Evolutionary conservation across 371 early-diverging fungal species (phyloP).

Genomic region (Mucor mucedo): DNA sequence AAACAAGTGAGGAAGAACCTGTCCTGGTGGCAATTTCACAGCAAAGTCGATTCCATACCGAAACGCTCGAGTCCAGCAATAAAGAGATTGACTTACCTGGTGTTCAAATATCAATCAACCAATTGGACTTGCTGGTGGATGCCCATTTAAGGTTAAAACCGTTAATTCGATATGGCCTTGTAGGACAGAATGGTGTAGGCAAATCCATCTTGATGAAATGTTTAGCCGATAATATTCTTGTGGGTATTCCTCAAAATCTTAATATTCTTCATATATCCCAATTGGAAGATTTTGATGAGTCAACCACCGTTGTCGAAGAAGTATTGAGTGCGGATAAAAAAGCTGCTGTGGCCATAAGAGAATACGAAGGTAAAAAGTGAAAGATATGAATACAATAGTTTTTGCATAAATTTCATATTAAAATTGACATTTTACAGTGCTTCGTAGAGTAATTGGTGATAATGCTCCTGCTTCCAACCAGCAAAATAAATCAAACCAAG

Average conservation of each 20-base stretch:
- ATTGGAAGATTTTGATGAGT: slow-evolving; percentile 58
- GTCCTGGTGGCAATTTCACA: slow-evolving; percentile 79
- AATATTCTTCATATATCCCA: slow-evolving; percentile 82
- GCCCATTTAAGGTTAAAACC: slow-evolving; percentile 66
- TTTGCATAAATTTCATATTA: neutral
- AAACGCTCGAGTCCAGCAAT: slow-evolving; percentile 73
- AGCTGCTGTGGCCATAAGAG: slow-evolving; percentile 37
- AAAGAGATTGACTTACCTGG: slow-evolving; percentile 70
- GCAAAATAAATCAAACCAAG: slow-evolving; percentile 16
- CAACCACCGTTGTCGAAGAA: slow-evolving; percentile 62
- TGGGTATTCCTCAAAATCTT: slow-evolving; percentile 81
- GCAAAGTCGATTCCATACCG: slow-evolving; percentile 86
- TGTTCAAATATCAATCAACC: slow-evolving; percentile 75
- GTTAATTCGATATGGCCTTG: slow-evolving; percentile 74
- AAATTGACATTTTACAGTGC: neutral
- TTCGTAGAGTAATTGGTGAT: slow-evolving; percentile 46
- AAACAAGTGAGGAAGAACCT: slow-evolving; percentile 27
- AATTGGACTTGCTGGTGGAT: slow-evolving; percentile 66
- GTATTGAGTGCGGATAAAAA: slow-evolving; percentile 77
- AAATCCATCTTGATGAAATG: slow-evolving; percentile 84
- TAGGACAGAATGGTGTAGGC: slow-evolving; percentile 92
- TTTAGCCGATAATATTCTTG: slow-evolving; percentile 72
- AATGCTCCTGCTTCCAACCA: neutral
- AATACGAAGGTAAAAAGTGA: slow-evolving; percentile 37
- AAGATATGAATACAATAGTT: neutral